Evolutionary conservation across 2,329 filamentous ascomycete genomes (phyloP).

Genomic region (Aspergillus viridinutans): DNA sequence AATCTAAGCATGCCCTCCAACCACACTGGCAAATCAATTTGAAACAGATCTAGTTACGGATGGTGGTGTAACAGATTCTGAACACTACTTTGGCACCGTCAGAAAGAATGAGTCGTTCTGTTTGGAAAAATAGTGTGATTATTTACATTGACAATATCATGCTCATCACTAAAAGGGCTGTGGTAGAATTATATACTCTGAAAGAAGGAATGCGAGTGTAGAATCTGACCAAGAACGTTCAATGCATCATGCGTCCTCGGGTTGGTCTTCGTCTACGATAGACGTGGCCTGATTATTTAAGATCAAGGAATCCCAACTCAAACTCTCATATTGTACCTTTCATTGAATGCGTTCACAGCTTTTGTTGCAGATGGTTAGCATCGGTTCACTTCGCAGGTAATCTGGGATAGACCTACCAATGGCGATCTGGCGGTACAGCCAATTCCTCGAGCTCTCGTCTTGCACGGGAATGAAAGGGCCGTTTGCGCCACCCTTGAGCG

Average conservation of each 20-base stretch:
- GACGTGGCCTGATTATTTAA: conserved; percentile 8
- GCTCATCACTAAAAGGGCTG: neutral
- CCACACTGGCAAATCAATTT: neutral
- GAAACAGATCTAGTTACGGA: neutral
- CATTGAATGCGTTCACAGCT: conserved; percentile 64
- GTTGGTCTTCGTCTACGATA: neutral
- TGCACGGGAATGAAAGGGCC: conserved; percentile 91
- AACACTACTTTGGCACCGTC: neutral
- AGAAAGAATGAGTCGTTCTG: neutral
- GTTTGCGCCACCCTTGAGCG: conserved; percentile 82
- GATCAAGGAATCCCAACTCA: conserved; percentile 1
- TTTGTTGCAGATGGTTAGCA: conserved; percentile 9
- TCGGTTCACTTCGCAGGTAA: neutral
- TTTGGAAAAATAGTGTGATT: neutral
- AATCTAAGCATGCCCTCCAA: neutral
- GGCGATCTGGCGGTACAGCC: conserved; percentile 63
- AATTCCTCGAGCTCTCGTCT: conserved; percentile 72
- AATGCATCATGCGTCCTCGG: conserved; percentile 1
- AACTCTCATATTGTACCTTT: conserved; percentile 52
- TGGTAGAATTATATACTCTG: neutral
- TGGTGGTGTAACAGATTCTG: too few species aligned
- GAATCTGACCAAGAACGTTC: neutral
- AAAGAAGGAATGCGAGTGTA: neutral
- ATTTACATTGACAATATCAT: neutral
- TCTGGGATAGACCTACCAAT: conserved; percentile 41